These are phyloP conservation scores for Aspergillus sojae DNA, from an alignment of 2,329 filamentous ascomycete species.

Conservation along the genomic window DNA sequence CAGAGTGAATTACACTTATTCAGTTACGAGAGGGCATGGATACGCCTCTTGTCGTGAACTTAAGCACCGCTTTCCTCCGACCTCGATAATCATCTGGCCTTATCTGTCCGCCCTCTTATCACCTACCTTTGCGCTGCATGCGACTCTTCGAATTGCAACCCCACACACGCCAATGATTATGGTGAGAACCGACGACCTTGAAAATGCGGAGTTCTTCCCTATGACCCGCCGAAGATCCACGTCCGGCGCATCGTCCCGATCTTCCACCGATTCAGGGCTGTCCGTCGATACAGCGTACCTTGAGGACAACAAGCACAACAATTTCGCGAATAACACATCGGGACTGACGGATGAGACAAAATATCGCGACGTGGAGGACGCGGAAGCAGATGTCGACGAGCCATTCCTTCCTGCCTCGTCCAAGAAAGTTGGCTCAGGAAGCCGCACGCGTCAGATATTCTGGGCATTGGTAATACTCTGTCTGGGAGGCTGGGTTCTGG, in stretches of 20 bases:
- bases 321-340: constrained; percentile 11
- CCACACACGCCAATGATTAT: constrained; percentile 23
- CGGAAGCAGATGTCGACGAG: constrained; percentile 28
- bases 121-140: neutral
- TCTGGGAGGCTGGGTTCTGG: constrained; percentile 49
- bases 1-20: neutral
- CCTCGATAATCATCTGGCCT: neutral
- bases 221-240: constrained; percentile 29
- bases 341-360: constrained; percentile 17
- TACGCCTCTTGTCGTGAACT: neutral
- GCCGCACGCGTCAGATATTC: constrained; percentile 39
- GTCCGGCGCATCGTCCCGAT: constrained; percentile 28
- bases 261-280: constrained; percentile 37
- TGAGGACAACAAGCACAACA: constrained; percentile 28
- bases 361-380: constrained; percentile 43
- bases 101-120: constrained; percentile 4
- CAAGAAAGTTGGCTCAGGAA: constrained; percentile 29
- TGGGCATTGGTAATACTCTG: constrained; percentile 46
- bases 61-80: neutral
- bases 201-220: constrained; percentile 30
- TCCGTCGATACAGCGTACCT: constrained; percentile 37
- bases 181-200: constrained; percentile 29
- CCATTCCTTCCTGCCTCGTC: constrained; percentile 25
- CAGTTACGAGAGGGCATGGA: neutral
- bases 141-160: constrained; percentile 3